Evolutionary conservation across 2,329 filamentous ascomycete species (phyloP).

Genomic region (Apiospora phragmitis): DNA sequence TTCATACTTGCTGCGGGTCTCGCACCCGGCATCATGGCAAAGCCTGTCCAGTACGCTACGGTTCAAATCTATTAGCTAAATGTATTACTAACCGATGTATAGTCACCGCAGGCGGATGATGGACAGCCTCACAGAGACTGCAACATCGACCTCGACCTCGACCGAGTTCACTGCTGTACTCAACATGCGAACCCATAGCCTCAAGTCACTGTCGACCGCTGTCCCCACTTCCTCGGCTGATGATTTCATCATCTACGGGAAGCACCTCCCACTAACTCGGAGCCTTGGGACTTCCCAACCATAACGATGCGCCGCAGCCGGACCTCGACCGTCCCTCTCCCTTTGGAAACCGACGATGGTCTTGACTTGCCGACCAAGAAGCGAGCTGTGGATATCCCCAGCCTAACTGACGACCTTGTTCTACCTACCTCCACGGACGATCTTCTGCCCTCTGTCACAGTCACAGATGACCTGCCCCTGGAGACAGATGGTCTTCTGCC

Average conservation of each 20-base stretch:
- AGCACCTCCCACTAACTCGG: background rate
- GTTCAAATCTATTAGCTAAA: no score
- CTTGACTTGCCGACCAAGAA: background rate
- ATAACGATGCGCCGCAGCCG: slow-evolving; percentile 4
- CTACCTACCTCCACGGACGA: background rate
- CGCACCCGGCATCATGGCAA: slow-evolving; percentile 28
- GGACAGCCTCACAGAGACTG: background rate
- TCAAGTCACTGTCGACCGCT: background rate
- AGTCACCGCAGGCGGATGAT: background rate
- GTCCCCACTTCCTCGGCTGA: background rate
- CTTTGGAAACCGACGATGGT: background rate
- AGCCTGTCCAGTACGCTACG: slow-evolving; percentile 28
- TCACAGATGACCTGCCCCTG: background rate
- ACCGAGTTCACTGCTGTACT: background rate
- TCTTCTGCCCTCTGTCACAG: background rate
- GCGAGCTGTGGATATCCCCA: background rate
- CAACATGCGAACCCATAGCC: background rate
- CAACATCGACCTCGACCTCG: background rate
- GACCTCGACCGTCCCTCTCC: background rate
- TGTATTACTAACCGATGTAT: background rate
- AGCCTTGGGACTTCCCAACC: background rate
- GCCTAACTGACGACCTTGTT: background rate
- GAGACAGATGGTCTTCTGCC: background rate
- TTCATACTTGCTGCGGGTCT: slow-evolving; percentile 28
- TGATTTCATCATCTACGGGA: background rate